Evolutionary conservation across 2,329 filamentous ascomycete genomes (phyloP), one percentile per base, ranked within the genome.

Genomic region (Colletotrichum brevisporum): DNA sequence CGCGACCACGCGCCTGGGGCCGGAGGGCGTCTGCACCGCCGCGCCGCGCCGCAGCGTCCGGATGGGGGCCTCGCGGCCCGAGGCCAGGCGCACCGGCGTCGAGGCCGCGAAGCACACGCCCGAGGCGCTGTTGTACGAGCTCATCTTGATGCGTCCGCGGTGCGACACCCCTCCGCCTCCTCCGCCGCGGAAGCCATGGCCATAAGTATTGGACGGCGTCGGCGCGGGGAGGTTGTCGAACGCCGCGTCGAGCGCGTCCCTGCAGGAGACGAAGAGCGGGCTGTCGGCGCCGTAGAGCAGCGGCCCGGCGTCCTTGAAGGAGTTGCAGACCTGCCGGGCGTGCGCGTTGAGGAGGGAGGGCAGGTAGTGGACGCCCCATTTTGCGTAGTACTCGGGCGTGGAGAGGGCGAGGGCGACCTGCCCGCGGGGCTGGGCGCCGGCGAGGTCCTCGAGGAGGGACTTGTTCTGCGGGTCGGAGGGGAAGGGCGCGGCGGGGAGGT

Each of bases 221-320:
- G 85, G 86, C 0, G 84, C 74, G 0, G 84, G 83, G 1, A 86
- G 76, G 6, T 72, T 77, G 67, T 88, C 84, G 70, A 88, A 88
- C 0, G 83, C 83, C 0, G 72, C 72, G 64, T 89, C 84, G 0
- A 90, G 82, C 1, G 76, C 72, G 55, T 86, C 80, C 9, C 87
- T 80, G 73, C 85, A 89, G 6, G 76, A 71, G 15, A 77, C 75
- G 74, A 91, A 91, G 3, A 90, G 78, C 0, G 83, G 81, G 59
- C 85, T 88, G 1, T 82, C 75, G 0, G 73, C 73, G 16, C 87
- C 84, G 72, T 90, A 91, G 70, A 83, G 80, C 6, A 87, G 81
- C 4, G 88, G 86, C 0, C 89, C 89, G 0, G 84, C 79, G 68
- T 91, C 89, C 73, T 90, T 89, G 83, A 90, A 90, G 0, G 85